A percentile compares a stretch with the other conserved stretches of the same genome.
phyloP scores from a whole-genome alignment of 2,329 filamentous ascomycete species.

The Aspergillus sergii region DNA sequence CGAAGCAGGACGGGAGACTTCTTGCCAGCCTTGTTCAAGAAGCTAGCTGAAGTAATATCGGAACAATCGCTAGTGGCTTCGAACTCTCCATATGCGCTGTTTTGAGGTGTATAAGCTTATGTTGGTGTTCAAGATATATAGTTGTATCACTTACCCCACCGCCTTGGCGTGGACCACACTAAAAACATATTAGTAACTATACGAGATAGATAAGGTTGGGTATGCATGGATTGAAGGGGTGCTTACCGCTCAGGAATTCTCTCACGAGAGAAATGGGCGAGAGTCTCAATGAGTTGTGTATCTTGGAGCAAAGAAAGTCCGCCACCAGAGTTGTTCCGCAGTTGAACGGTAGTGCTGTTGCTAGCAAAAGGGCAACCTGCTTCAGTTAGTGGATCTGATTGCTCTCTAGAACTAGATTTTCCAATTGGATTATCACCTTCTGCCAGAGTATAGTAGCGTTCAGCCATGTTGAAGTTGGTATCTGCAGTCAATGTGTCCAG shows the following conservation, averaged over 20 bases:
- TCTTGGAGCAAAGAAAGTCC: conserved; percentile 55
- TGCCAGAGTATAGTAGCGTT: conserved; percentile 17
- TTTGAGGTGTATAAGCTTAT: not conserved
- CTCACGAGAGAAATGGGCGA: conserved; percentile 64
- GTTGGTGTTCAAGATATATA: not conserved
- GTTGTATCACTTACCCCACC: conserved; percentile 24
- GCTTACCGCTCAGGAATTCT: conserved; percentile 57
- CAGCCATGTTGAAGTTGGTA: not conserved
- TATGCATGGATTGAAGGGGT: not conserved
- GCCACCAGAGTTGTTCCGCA: conserved; percentile 19
- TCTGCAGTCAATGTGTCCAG: not conserved
- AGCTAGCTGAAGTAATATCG: conserved; percentile 58
- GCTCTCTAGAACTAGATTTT: not conserved
- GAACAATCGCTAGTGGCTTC: conserved; percentile 63
- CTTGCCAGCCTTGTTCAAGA: conserved; percentile 57
- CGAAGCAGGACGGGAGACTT: conserved; percentile 57
- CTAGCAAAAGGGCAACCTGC: conserved; percentile 25
- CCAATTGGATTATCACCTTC: conserved; percentile 8
- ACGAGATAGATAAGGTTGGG: not conserved
- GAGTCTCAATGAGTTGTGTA: conserved; percentile 60
- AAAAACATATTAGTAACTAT: not conserved
- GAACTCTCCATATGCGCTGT: conserved; percentile 60
- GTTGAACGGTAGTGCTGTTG: conserved; percentile 17
- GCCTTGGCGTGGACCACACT: conserved; percentile 26
- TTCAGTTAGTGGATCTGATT: not conserved